These are phyloP conservation scores for Noccaea bulbosa DNA, from an alignment of 345 rosid genomes.

Conservation along the genomic window DNA sequence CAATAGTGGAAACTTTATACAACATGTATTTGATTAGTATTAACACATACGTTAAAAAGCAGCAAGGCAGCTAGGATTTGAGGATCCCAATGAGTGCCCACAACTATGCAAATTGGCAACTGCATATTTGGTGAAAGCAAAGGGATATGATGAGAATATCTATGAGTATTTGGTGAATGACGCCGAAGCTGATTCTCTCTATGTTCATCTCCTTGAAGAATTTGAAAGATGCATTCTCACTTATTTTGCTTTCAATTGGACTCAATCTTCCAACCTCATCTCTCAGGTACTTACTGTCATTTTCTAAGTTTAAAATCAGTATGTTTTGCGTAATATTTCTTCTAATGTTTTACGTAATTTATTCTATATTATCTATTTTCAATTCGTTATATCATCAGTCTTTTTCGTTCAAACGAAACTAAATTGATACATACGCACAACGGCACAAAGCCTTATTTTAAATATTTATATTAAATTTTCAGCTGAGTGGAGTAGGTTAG, in stretches of 20 bases:
- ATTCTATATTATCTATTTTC: background rate
- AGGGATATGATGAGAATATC: constrained; percentile 63
- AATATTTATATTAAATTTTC: background rate
- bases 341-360: background rate
- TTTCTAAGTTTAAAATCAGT: background rate
- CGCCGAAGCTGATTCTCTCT: constrained; percentile 60
- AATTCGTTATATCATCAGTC: too few relatives aligned
- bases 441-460: background rate
- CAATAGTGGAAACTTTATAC: background rate
- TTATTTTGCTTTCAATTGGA: constrained; percentile 91
- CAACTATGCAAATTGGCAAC: constrained; percentile 68
- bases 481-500: constrained; percentile 14
- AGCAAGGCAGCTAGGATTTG: constrained; percentile 88
- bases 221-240: constrained; percentile 79
- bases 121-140: constrained; percentile 56
- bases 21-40: background rate
- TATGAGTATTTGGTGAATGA: constrained; percentile 57
- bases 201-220: constrained; percentile 69
- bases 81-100: constrained; percentile 69
- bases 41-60: constrained; percentile 10
- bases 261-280: constrained; percentile 63
- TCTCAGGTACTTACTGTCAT: constrained; percentile 50
- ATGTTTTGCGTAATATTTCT: background rate
- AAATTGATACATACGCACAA: too few relatives aligned
- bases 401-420: too few relatives aligned